Percentiles rank a stretch among this genome's conserved stretches.
These are phyloP conservation scores for Vavraia culicis DNA, from an alignment of 371 early-diverging fungal genomes.

Conservation along the genomic window DNA sequence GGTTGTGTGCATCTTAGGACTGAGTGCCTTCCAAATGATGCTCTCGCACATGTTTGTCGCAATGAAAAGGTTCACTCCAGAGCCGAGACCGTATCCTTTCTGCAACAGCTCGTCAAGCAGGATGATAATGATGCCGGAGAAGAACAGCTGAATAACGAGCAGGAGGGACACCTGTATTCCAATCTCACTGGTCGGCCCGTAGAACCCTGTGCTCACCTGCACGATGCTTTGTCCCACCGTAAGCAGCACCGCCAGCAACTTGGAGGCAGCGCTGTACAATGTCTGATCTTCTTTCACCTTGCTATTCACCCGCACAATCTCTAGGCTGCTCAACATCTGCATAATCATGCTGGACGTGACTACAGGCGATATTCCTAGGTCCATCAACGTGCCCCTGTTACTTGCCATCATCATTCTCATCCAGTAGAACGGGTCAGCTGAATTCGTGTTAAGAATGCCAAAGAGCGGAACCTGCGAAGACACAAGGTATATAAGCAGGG, in stretches of 20 bases:
- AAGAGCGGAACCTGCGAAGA: constrained; percentile 97
- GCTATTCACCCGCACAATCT: constrained; percentile 85
- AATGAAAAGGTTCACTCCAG: constrained; percentile 95
- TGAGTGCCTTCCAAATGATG: constrained; percentile 93
- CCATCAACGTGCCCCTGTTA: constrained; percentile 97
- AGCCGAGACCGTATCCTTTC: constrained; percentile 99
- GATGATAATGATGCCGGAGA: constrained; percentile 83
- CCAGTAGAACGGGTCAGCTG: constrained; percentile 71
- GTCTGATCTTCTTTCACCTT: constrained; percentile 88
- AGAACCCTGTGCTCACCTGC: constrained; percentile 84
- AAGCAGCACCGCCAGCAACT: constrained; percentile 54
- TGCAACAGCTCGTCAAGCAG: constrained; percentile 94
- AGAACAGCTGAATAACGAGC: constrained; percentile 74
- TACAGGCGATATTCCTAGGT: constrained; percentile 94
- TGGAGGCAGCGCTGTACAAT: constrained; percentile 85
- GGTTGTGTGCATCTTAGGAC: constrained; percentile 78
- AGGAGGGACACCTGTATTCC: constrained; percentile 72
- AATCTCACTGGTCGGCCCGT: constrained; percentile 73
- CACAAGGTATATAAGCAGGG: constrained; percentile 84
- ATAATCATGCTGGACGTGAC: constrained; percentile 96
- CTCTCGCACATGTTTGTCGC: constrained; percentile 96
- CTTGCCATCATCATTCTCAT: constrained; percentile 94
- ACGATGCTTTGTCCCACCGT: constrained; percentile 88
- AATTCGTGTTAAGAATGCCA: constrained; percentile 86
- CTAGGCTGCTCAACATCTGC: constrained; percentile 82